A percentile compares a stretch with the other conserved stretches of the same genome.
Evolutionary conservation across 2,329 filamentous ascomycete genomes (phyloP).

Genomic region (Stagonosporopsis tanaceti): DNA sequence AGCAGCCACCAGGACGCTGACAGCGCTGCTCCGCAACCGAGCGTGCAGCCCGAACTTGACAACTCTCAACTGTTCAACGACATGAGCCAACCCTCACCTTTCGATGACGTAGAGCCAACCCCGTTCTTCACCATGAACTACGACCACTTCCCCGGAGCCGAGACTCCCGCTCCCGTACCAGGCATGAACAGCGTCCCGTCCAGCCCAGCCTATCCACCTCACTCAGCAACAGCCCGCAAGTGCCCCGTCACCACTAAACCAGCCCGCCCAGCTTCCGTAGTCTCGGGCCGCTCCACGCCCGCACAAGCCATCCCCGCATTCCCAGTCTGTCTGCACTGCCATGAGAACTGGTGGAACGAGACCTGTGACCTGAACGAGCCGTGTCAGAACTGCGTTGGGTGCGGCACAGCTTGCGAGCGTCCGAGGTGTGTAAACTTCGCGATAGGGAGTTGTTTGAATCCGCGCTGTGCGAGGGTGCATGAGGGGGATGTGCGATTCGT

Average conservation of each 20-base stretch:
- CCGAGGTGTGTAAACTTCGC: not conserved
- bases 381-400: conserved; percentile 12
- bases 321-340: conserved; percentile 14
- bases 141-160: too few species aligned
- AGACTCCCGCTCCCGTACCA: too few species aligned
- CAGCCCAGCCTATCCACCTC: not conserved
- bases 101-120: too few species aligned
- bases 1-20: not conserved
- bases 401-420: conserved; percentile 1
- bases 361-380: conserved; percentile 13
- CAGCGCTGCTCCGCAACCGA: not conserved
- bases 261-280: not conserved
- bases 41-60: not conserved
- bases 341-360: conserved; percentile 17
- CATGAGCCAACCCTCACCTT: too few species aligned
- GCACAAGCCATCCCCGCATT: not conserved
- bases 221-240: not conserved
- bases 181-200: not conserved
- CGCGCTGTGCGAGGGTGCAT: conserved; percentile 6
- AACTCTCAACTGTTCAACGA: not conserved
- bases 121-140: too few species aligned
- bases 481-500: not conserved
- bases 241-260: not conserved
- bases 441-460: not conserved
- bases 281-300: not conserved